Conservation (phyloP, 2,329 filamentous ascomycete genomes). For the Colletotrichum tofieldiae region DNA sequence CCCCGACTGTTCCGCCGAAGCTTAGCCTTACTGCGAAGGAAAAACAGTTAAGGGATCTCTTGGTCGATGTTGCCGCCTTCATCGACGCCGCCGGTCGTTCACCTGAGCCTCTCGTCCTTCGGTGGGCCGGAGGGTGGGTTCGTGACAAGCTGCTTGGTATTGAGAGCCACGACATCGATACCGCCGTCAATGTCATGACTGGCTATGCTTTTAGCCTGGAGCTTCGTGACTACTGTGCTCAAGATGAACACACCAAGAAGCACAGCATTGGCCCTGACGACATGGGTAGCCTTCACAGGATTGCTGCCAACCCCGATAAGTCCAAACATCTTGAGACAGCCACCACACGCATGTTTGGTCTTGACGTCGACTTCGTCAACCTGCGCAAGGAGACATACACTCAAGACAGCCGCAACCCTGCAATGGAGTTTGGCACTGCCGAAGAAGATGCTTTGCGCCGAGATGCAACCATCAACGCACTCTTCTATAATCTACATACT, state of each 20-base stretch:
- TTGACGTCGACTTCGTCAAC: slow-evolving; percentile 96
- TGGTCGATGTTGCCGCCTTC: slow-evolving; percentile 85
- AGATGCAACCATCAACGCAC: slow-evolving; percentile 94
- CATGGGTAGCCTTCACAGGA: slow-evolving; percentile 86
- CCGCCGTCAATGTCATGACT: slow-evolving; percentile 89
- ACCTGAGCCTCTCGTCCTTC: slow-evolving; percentile 73
- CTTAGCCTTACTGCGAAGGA: slow-evolving; percentile 79
- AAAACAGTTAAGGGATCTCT: slow-evolving; percentile 78
- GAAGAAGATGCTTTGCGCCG: slow-evolving; percentile 90
- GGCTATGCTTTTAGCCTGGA: slow-evolving; percentile 81
- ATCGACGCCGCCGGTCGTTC: slow-evolving; percentile 69
- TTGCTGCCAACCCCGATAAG: slow-evolving; percentile 93
- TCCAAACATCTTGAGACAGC: slow-evolving; percentile 96
- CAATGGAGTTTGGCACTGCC: slow-evolving; percentile 94
- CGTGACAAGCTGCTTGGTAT: slow-evolving; percentile 85
- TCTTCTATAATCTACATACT: slow-evolving; percentile 95
- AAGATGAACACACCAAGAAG: slow-evolving; percentile 71
- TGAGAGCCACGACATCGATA: slow-evolving; percentile 85
- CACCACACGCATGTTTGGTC: slow-evolving; percentile 85
- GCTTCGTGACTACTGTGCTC: slow-evolving; percentile 78
- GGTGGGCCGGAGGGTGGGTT: slow-evolving; percentile 91
- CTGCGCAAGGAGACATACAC: slow-evolving; percentile 92
- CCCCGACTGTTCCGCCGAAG: slow-evolving; percentile 39
- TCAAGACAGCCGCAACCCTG: slow-evolving; percentile 89
- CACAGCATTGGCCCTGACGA: slow-evolving; percentile 72